These are phyloP conservation scores for Passalora sequoiae DNA, from an alignment of 2,329 filamentous ascomycete genomes.

Conservation along the genomic window DNA sequence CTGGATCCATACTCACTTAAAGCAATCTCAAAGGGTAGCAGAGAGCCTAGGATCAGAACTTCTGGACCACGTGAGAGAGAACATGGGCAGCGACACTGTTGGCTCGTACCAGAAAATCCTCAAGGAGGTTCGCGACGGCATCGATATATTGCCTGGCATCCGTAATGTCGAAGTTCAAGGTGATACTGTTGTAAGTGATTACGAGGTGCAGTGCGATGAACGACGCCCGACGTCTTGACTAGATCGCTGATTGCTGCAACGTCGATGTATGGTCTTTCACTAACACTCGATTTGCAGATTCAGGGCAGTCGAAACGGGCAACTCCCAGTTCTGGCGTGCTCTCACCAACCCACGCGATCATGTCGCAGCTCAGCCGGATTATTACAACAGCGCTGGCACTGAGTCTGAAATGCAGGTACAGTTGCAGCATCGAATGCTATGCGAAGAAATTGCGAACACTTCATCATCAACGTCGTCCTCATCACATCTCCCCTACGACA, in stretches of 20 bases:
- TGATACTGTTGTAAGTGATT: too few species aligned
- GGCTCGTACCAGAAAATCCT: background rate
- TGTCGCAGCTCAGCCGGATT: slow-evolving; percentile 2
- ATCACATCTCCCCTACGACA: too few species aligned
- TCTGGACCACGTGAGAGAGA: background rate
- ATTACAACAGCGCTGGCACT: background rate
- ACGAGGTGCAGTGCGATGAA: too few species aligned
- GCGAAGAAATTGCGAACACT: too few species aligned
- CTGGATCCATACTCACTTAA: slow-evolving; percentile 1
- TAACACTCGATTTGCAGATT: too few species aligned
- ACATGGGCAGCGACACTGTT: background rate
- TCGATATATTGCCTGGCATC: background rate
- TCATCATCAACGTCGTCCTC: too few species aligned
- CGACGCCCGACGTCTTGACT: too few species aligned
- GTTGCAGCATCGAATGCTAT: too few species aligned
- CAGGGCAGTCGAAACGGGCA: background rate
- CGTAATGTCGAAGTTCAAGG: slow-evolving; percentile 3
- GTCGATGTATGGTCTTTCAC: too few species aligned
- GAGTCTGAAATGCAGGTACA: slow-evolving; percentile 5
- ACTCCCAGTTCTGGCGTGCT: slow-evolving; percentile 11
- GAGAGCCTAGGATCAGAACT: slow-evolving; percentile 3
- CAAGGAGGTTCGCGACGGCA: slow-evolving; percentile 5
- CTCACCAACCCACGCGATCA: background rate
- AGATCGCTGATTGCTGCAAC: too few species aligned
- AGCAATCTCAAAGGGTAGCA: background rate